These are phyloP conservation scores for Plasmopara viticola DNA, from an alignment of 352 stramenopile species.

Conservation along the genomic window DNA sequence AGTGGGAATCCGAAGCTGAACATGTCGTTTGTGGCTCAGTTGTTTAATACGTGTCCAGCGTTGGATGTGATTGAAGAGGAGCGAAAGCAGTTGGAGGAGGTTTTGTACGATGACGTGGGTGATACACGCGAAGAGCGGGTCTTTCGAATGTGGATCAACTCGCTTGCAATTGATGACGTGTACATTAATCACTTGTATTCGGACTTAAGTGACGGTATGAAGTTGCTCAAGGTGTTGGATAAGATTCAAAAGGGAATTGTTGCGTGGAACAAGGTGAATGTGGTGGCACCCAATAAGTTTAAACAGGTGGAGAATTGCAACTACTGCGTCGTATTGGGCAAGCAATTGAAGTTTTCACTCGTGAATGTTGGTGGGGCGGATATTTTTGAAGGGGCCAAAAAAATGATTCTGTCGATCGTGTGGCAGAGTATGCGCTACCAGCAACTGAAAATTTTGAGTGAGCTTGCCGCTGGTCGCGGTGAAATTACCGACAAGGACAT, in stretches of 20 bases:
- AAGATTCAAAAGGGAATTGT: slow-evolving; percentile 87
- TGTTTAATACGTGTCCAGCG: slow-evolving; percentile 90
- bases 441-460: slow-evolving; percentile 80
- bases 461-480: slow-evolving; percentile 34
- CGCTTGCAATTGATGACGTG: slow-evolving; percentile 81
- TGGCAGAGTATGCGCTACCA: slow-evolving; percentile 93
- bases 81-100: slow-evolving; percentile 80
- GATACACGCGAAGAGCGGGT: slow-evolving; percentile 85
- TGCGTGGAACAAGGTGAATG: slow-evolving; percentile 85
- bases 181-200: slow-evolving; percentile 90
- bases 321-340: slow-evolving; percentile 84
- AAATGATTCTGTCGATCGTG: slow-evolving; percentile 91
- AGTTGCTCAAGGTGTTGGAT: slow-evolving; percentile 87
- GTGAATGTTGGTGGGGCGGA: slow-evolving; percentile 89
- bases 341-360: slow-evolving; percentile 84
- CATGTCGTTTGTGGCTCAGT: slow-evolving; percentile 85
- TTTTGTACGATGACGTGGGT: slow-evolving; percentile 81
- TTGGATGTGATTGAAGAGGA: slow-evolving; percentile 79
- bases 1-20: slow-evolving; percentile 90
- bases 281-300: slow-evolving; percentile 86
- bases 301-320: slow-evolving; percentile 89
- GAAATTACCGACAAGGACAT: slow-evolving; percentile 82
- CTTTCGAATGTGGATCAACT: slow-evolving; percentile 93
- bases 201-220: slow-evolving; percentile 84
- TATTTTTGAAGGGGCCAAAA: slow-evolving; percentile 90